A percentile compares a stretch with the other conserved stretches of the same genome.
Evolutionary conservation across 2,329 filamentous ascomycete species (phyloP).

Genomic region (Aspergillus quadrilineatus): DNA sequence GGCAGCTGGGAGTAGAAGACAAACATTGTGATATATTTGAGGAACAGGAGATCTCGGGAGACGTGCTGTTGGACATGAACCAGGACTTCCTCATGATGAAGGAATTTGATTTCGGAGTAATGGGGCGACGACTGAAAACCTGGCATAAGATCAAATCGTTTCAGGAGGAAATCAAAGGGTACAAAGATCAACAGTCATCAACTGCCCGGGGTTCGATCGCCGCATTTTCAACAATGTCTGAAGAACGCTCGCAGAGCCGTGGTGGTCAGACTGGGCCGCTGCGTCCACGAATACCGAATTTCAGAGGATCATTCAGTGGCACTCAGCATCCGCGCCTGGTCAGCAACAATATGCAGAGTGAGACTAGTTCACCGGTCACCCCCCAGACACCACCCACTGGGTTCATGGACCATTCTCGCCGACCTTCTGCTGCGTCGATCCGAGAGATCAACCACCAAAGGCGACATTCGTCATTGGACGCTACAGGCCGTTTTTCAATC

Average conservation of each 20-base stretch:
- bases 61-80: conserved; percentile 91
- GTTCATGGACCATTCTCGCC: conserved; percentile 43
- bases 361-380: conserved; percentile 44
- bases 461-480: conserved; percentile 84
- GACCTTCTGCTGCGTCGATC: conserved; percentile 77
- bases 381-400: conserved; percentile 41
- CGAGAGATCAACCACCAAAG: conserved; percentile 80
- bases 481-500: conserved; percentile 46
- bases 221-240: conserved; percentile 43
- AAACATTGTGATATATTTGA: conserved; percentile 91
- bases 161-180: conserved; percentile 77
- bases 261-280: conserved; percentile 39
- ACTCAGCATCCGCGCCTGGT: conserved; percentile 32
- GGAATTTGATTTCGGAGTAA: conserved; percentile 88
- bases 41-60: conserved; percentile 93
- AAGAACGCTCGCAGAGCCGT: conserved; percentile 48
- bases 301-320: conserved; percentile 24
- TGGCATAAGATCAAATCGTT: conserved; percentile 95
- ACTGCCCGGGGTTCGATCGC: conserved; percentile 34
- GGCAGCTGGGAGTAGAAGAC: conserved; percentile 79
- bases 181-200: conserved; percentile 46
- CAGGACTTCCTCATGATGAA: conserved; percentile 94
- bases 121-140: conserved; percentile 84
- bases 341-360: conserved; percentile 29
- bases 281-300: conserved; percentile 44